Conservation (phyloP, 495 filamentous ascomycete species). For the Penicillium silybi region DNA sequence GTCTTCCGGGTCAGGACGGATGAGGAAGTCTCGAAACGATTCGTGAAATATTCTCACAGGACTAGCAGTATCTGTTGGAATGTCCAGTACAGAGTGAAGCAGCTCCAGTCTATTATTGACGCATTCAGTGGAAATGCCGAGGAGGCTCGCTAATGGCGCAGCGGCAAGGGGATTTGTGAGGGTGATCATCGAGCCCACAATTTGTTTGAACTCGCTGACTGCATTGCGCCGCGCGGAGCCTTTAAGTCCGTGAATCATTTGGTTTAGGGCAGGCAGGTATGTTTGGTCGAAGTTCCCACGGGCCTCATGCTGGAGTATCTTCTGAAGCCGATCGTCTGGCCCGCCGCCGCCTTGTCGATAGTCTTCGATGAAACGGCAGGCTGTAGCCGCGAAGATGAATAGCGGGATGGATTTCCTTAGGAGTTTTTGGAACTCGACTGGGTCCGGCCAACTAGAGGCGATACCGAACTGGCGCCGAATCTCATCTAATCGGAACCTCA, state of each 20-base stretch:
- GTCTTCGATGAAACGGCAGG: not conserved
- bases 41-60: not conserved
- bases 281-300: no score
- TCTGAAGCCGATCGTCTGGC: not conserved
- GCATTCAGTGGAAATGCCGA: not conserved
- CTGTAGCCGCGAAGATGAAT: not conserved
- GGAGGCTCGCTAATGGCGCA: not conserved
- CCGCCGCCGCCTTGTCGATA: no score
- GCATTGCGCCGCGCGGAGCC: no score
- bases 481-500: no score
- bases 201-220: not conserved
- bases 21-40: not conserved
- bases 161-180: not conserved
- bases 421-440: no score
- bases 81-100: not conserved
- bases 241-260: no score
- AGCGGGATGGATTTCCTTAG: no score
- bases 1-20: not conserved
- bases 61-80: not conserved
- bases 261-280: no score
- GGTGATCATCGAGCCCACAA: not conserved
- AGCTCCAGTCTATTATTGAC: not conserved
- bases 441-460: no score
- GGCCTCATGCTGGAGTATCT: not conserved
- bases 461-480: no score